Base-by-base conservation (phyloP, 2,329 filamentous ascomycete species). In the Fonsecaea multimorphosa region DNA sequence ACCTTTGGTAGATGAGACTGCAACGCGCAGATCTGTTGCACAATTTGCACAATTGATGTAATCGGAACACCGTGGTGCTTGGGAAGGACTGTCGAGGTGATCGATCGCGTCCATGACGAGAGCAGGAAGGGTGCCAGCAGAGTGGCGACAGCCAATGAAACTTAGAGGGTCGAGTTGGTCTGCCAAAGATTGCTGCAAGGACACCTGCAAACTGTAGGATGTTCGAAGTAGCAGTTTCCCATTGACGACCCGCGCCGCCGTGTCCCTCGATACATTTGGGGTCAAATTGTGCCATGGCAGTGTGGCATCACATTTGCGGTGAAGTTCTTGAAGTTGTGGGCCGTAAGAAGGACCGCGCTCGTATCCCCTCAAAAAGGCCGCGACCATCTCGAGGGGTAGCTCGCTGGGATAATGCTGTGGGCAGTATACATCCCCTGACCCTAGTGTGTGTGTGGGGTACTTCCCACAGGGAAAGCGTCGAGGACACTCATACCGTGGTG, bases 331-430 rank as follows among this genome's bases (percentile, higher is more conserved):
- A 31, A 65, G 57, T 36, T 55, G 63, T 49, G 63, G 63, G 51
- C 63, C 63, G 34, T 65, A 65, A 4, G 46, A 51, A 49, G 63
- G 57, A 34, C 63, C 63, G 27, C 31, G 31, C 63, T 61, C 57
- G 52, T 60, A 49, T 29, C 63, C 63, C 40, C 57, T 65, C 49
- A 65, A 31, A 34, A 55, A 65, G 36, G 36, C 57, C 29, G 49
- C 57, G 46, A 65, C 57, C 1, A 44, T 40, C 24, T 34, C 36
- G 44, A 55, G 63, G 32, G 27, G 29, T 27, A 65, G 46, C 1
- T 34, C 1, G 12, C 9, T n/a, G 19, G 49, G 57, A 34, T n/a
- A 9, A 52, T 61, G 57, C 51, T 19, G 3, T 16, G n/a, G 63
- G 57, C 57, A 59, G 51, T 53, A 53, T 34, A 14, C 6, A 29